Evolutionary conservation across 2,329 filamentous ascomycete species (phyloP), one percentile per base, ranked within the genome.

Genomic region (Paecilomyces formosus): DNA sequence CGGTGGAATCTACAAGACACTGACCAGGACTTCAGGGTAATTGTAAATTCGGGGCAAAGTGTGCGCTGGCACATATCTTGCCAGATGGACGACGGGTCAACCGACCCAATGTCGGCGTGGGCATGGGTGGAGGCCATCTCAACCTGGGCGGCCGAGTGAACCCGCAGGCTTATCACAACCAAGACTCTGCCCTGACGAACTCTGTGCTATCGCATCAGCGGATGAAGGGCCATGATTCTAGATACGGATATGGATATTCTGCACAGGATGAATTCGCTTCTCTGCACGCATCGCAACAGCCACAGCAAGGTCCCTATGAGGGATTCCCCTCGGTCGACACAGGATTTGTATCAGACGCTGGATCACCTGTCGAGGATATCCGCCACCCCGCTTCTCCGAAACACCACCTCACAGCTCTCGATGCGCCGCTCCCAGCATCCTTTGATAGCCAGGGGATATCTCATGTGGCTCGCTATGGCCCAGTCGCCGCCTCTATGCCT

Each of bases 21-120:
- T 35, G 54, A 39, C 35, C 6, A n/a, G 21, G 54, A 3, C 31
- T 59, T 56, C 68, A 97, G 91, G 94, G 94, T 65, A 97, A 97
- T 77, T 99, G 94, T 86, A 97, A 97, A 76, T 99, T 97, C 74
- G 94, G 94, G 62, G 89, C 91, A 63, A 97, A 97, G 77, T 99
- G 94, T 81, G 93, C 93, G 70, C 90, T 97, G 71, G 90, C 95
- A 64, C 94, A 99, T 76, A 89, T 97, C 69, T 87, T 97, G 54
- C 92, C 92, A 66, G 92, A 97, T 75, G 94, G 94, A 60, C 87
- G 91, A 68, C 86, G 93, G 71, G 90, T 97, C 72, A 97, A 97
- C 76, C 78, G 89, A 82, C 79, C 88, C 31, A 79, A 76, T 65
- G 70, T 76, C 53, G 74, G 74, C 58, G 70, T 77, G 61, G 72